Evolutionary conservation across 441 rosid species (phyloP).

Genomic region (Arabidopsis hybrid): DNA sequence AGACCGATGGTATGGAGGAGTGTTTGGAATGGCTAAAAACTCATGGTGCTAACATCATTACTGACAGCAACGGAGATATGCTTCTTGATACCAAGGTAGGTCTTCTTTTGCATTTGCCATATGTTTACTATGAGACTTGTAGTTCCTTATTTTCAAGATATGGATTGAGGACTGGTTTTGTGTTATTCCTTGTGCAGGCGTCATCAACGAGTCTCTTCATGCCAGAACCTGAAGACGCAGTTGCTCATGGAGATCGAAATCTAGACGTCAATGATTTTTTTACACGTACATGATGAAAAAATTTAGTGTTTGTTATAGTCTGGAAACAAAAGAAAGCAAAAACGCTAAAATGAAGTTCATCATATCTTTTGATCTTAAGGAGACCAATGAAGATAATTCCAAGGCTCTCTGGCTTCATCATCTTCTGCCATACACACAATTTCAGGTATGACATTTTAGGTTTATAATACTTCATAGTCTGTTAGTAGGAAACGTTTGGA

Average conservation of each 20-base stretch:
- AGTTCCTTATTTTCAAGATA: constrained; percentile 5
- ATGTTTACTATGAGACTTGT: neutral
- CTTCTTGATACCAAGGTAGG: constrained; percentile 89
- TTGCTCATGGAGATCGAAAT: constrained; percentile 89
- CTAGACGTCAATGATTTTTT: constrained; percentile 95
- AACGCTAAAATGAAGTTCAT: constrained; percentile 29
- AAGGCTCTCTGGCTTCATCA: constrained; percentile 13
- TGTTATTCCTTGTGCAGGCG: constrained; percentile 58
- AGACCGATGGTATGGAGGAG: constrained; percentile 64
- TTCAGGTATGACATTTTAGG: constrained; percentile 45
- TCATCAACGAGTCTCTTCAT: constrained; percentile 79
- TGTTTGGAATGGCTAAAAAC: constrained; percentile 92
- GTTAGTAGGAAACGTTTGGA: constrained; percentile 21
- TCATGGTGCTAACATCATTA: constrained; percentile 79
- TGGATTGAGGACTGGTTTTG: constrained; percentile 16
- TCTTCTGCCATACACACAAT: constrained; percentile 14
- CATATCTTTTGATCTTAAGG: constrained; percentile 28
- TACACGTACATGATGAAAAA: constrained; percentile 61
- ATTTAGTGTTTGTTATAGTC: constrained; percentile 37
- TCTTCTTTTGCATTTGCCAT: constrained; percentile 16
- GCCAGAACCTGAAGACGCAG: constrained; percentile 98
- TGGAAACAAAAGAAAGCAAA: neutral
- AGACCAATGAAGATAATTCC: constrained; percentile 23
- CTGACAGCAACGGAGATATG: constrained; percentile 73
- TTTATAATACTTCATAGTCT: constrained; percentile 35